These are phyloP conservation scores for Corrigiola litoralis DNA, from an alignment of 179 eudicot genomes.

Conservation along the genomic window DNA sequence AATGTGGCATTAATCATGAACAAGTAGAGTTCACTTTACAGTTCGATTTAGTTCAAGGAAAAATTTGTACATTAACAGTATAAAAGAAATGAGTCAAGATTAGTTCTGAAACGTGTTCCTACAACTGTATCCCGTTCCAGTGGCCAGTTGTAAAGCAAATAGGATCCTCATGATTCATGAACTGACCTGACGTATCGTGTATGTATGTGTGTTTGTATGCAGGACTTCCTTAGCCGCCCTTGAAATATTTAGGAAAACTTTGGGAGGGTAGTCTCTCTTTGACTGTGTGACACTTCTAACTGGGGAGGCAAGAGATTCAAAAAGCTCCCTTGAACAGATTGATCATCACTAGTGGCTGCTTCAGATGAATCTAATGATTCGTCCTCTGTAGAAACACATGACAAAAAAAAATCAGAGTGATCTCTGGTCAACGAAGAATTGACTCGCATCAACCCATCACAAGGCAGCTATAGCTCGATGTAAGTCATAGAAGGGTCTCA, in stretches of 20 bases:
- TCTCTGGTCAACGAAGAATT: neutral
- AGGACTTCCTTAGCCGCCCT: slow-evolving; percentile 2
- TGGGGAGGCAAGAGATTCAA: slow-evolving; percentile 54
- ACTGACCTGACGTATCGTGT: slow-evolving; percentile 5
- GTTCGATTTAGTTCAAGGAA: slow-evolving; percentile 11
- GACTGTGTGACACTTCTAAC: slow-evolving; percentile 43
- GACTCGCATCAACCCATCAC: no score
- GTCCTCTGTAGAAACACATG: slow-evolving; percentile 49
- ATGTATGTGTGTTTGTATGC: neutral
- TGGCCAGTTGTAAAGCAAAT: neutral
- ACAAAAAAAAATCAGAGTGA: neutral
- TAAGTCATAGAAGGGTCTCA: no score
- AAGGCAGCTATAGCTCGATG: no score
- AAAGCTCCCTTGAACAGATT: slow-evolving; percentile 47
- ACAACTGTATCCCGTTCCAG: slow-evolving; percentile 6
- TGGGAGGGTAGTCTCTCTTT: slow-evolving; percentile 28
- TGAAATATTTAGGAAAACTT: slow-evolving; percentile 7
- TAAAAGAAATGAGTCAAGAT: neutral
- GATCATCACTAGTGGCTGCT: slow-evolving; percentile 35
- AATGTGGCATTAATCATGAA: slow-evolving; percentile 12
- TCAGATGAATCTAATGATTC: slow-evolving; percentile 66
- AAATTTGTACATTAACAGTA: slow-evolving; percentile 17
- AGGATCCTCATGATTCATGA: neutral
- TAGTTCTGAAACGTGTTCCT: neutral
- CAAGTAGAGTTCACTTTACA: slow-evolving; percentile 19